Evolutionary conservation across 495 filamentous ascomycete genomes (phyloP).

Genomic region (Xylaria flabelliformis): DNA sequence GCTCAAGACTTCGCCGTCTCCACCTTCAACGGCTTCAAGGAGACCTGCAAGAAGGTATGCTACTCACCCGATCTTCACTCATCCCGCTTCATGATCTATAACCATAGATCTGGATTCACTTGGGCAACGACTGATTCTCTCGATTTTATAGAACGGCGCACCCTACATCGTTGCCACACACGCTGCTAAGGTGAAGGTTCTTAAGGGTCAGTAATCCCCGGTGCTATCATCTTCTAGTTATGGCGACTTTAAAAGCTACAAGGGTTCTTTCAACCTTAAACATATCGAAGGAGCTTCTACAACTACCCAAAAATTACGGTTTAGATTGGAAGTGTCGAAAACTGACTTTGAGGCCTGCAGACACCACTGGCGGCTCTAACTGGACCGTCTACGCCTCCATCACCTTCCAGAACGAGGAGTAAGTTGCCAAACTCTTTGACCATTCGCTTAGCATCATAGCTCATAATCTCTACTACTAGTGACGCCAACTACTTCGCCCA

Average conservation of each 20-base stretch:
- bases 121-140: neutral
- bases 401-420: constrained; percentile 21
- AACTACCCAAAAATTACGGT: neutral
- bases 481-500: constrained; percentile 26
- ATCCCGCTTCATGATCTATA: neutral
- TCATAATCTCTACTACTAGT: neutral
- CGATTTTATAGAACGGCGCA: constrained; percentile 12
- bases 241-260: no score
- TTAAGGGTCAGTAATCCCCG: constrained; percentile 12
- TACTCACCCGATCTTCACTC: neutral
- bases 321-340: neutral
- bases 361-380: constrained; percentile 8
- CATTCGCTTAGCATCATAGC: neutral
- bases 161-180: constrained; percentile 20
- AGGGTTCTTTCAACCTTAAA: neutral
- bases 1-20: constrained; percentile 9
- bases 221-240: neutral
- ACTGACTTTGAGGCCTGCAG: neutral
- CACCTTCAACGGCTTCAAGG: constrained; percentile 23
- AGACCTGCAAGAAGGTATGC: constrained; percentile 21
- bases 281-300: neutral
- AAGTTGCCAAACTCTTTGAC: neutral
- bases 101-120: neutral
- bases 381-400: constrained; percentile 25
- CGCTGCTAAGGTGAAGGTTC: constrained; percentile 21